Evolutionary conservation across 2,329 filamentous ascomycete species (phyloP), one percentile per base, ranked within the genome.

Genomic region (Fusarium beomiforme): DNA sequence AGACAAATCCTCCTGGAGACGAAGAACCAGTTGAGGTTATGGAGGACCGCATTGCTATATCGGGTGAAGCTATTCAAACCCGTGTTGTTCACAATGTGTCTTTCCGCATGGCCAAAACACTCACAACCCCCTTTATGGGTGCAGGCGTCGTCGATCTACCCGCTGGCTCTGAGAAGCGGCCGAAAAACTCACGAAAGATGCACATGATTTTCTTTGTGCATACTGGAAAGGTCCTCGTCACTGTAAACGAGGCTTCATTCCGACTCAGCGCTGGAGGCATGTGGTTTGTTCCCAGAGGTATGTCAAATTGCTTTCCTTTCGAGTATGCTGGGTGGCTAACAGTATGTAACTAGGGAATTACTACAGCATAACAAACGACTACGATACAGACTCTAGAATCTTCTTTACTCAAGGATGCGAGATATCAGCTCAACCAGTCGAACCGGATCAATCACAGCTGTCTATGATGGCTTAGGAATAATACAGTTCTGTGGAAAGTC

Each of bases 171-270:
- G 89, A 92, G 78, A 99, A 99, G 85, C 90, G 91, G 74, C 89
- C 91, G 51, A 98, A 98, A 86, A 98, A 98, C 81, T 92, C 93
- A 37, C 88, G 95, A 69, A 95, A 93, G 83, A 98, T 98, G 93
- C 94, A 98, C 78, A 96, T 99, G 92, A 91, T 93, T 2, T 98
- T 98, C 81, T 98, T 97, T 75, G 92, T 99, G 33, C 91, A 94
- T 74, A 88, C 89, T 46, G 96, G 96, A 24, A 90, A 92, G 71
- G 94, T 98, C 23, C 86, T 90, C 71, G 95, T 97, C 23, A 92
- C 90, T 31, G 88, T 97, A 50, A 90, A 92, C 71, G 89, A 92
- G 71, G 92, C 88, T 26, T 85, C 87, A 68, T 98, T 99, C 79
- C 90, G 92, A 61, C 94, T 97, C 71, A 90, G 91, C 39, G 94